A percentile compares a stretch with the other conserved stretches of the same genome.
phyloP scores from a whole-genome alignment of 768 basidiomycete species.

The Leccinum incarnatum region DNA sequence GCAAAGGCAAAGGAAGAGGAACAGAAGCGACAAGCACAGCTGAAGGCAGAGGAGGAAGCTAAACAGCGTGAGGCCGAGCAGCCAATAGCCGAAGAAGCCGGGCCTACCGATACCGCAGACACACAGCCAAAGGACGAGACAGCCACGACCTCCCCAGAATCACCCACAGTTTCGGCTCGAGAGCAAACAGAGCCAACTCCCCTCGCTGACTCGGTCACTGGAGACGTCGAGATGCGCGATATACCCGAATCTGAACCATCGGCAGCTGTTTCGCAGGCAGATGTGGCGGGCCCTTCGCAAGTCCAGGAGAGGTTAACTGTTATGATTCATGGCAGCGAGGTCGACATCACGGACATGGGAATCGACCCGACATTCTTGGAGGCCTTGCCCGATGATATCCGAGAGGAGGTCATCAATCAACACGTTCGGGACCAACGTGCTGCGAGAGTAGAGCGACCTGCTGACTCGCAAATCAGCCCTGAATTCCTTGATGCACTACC shows the following conservation, averaged over 20 bases:
- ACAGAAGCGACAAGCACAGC: conserved; percentile 42
- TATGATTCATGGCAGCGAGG: conserved; percentile 85
- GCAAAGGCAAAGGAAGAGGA: conserved; percentile 45
- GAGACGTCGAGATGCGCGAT: conserved; percentile 55
- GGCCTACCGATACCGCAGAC: conserved; percentile 31
- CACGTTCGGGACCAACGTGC: conserved; percentile 91
- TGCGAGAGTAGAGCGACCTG: conserved; percentile 66
- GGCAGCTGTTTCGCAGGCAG: conserved; percentile 15
- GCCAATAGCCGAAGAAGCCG: conserved; percentile 30
- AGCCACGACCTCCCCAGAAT: conserved; percentile 11
- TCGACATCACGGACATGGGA: conserved; percentile 98
- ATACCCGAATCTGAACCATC: conserved; percentile 21
- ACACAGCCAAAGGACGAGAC: conserved; percentile 14
- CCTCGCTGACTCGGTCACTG: conserved; percentile 32
- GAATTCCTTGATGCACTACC: conserved; percentile 97
- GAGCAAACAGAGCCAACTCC: conserved; percentile 17
- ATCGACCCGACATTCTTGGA: conserved; percentile 98
- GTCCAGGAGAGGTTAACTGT: conserved; percentile 74
- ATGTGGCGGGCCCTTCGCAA: conserved; percentile 33
- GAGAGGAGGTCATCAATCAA: conserved; percentile 96
- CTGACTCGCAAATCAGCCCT: conserved; percentile 85
- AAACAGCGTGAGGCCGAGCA: conserved; percentile 40
- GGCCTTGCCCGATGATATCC: conserved; percentile 97
- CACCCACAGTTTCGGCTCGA: conserved; percentile 5
- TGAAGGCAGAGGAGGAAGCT: conserved; percentile 49